phyloP scores from a whole-genome alignment of 1,139 yeast genomes.

The Yamadazyma sp. region DNA sequence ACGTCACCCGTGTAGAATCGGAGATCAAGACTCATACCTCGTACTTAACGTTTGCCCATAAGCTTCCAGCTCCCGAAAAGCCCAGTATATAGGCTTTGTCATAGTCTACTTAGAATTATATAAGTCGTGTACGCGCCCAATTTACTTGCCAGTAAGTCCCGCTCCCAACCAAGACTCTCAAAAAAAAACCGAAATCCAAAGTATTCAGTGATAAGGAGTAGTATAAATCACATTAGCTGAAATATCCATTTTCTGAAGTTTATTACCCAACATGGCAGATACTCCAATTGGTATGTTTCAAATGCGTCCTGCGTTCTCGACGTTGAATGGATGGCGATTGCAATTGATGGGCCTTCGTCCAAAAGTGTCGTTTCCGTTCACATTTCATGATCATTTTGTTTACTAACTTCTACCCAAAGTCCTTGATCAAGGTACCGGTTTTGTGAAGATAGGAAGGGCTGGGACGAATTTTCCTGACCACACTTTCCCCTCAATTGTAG shows the following conservation, averaged over 20 bases:
- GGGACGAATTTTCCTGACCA: conserved; percentile 97
- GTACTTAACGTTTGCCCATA: conserved; percentile 80
- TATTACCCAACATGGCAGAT: conserved; percentile 33
- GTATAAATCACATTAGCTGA: background rate
- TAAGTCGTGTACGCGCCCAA: background rate
- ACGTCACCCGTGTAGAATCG: conserved; percentile 77
- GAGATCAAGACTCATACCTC: conserved; percentile 95
- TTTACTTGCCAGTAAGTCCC: background rate
- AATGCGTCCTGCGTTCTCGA: background rate
- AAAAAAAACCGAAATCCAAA: too few relatives aligned
- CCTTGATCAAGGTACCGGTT: conserved; percentile 99
- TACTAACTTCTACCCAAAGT: conserved; percentile 49
- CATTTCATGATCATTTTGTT: conserved; percentile 15
- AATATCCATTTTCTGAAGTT: background rate
- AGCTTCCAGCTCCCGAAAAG: conserved; percentile 9
- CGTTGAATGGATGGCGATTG: background rate
- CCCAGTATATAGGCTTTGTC: background rate
- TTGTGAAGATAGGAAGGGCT: conserved; percentile 91
- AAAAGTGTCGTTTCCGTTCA: background rate
- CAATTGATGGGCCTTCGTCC: background rate
- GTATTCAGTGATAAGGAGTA: conserved; percentile 4
- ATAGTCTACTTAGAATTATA: too few relatives aligned
- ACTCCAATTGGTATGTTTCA: conserved; percentile 56
- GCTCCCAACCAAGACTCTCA: background rate
- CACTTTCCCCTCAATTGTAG: conserved; percentile 98